phyloP scores from a whole-genome alignment of 768 basidiomycete genomes.

The Exidia glandulosa region DNA sequence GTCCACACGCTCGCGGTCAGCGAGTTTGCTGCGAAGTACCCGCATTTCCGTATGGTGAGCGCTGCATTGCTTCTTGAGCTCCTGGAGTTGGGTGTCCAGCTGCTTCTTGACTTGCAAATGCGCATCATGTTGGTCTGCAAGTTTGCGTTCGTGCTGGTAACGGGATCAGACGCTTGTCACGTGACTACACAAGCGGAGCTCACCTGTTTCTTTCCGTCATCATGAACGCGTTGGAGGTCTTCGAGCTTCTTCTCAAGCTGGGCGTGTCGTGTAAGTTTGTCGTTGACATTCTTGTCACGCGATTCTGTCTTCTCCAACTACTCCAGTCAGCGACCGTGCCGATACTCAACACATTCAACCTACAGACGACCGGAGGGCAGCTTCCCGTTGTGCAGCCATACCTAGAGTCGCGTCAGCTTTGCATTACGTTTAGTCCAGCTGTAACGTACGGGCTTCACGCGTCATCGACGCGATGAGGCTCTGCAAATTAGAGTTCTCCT shows the following conservation, averaged over 20 bases:
- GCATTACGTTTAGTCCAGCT: too few relatives aligned
- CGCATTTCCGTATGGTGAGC: slow-evolving; percentile 53
- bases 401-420: too few relatives aligned
- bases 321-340: background rate
- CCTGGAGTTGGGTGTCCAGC: slow-evolving; percentile 50
- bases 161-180: background rate
- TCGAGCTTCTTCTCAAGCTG: slow-evolving; percentile 35
- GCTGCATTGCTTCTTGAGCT: slow-evolving; percentile 39
- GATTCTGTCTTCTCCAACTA: background rate
- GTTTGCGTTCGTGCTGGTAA: slow-evolving; percentile 45
- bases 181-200: slow-evolving; percentile 12
- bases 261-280: slow-evolving; percentile 4
- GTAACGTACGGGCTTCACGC: background rate
- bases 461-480: background rate
- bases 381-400: too few relatives aligned
- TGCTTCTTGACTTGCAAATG: slow-evolving; percentile 56
- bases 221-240: slow-evolving; percentile 49
- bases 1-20: slow-evolving; percentile 45
- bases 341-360: too few relatives aligned
- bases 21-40: slow-evolving; percentile 48
- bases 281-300: background rate
- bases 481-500: background rate
- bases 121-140: slow-evolving; percentile 43
- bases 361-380: too few relatives aligned
- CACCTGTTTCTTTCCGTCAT: slow-evolving; percentile 56